Evolutionary conservation across 1,139 yeast genomes (phyloP), one percentile per base, ranked within the genome.

Genomic region (Yamadazyma dendronema): DNA sequence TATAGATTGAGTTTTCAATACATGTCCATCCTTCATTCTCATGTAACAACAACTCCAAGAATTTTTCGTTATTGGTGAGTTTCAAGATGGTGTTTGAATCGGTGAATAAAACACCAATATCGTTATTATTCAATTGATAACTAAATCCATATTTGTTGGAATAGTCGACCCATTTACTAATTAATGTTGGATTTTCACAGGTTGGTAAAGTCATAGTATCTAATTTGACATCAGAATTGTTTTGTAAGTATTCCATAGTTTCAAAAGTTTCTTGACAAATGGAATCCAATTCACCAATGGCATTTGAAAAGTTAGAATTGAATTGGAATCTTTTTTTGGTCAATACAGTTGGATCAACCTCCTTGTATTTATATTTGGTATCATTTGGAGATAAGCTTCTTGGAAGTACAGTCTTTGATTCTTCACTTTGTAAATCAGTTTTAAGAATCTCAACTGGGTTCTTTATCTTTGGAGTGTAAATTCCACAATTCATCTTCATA

Each of bases 91-190:
- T 84, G 40, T 85, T 81, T 23, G 86, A 85, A 53, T 86, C 92
- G 52, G 87, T 86, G 61, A 88, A 89, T 41, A 85, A 70, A 8
- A 89, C 96, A n/a, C 97, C 97, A 43, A 88, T 86, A 49, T 86
- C 88, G 43, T 89, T 94, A 39, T 90, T 85, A 24, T 92, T 86
- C 39, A 92, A 67, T 59, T 92, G 96, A 59, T 92, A 92, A 5
- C 96, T 87, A 54, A 94, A 84, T 0, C 99, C 99, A 61, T 90
- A 95, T 56, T 86, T 88, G 65, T 90, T 89, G 29, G 96, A 86
- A 59, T 92, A 92, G 60, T 94, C 98, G 22, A 94, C 98, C 99
- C 99, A 94, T 59, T 90, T 90, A 46, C 95, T 84, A 35, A 92
- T 83, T 44, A 87, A 78, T 12, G 83, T 75, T 11, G 92, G 92